A percentile compares a stretch with the other conserved stretches of the same genome.
Evolutionary conservation across 192 early-diverging fungal genomes (phyloP).

Genomic region (Kappamyces sp.): DNA sequence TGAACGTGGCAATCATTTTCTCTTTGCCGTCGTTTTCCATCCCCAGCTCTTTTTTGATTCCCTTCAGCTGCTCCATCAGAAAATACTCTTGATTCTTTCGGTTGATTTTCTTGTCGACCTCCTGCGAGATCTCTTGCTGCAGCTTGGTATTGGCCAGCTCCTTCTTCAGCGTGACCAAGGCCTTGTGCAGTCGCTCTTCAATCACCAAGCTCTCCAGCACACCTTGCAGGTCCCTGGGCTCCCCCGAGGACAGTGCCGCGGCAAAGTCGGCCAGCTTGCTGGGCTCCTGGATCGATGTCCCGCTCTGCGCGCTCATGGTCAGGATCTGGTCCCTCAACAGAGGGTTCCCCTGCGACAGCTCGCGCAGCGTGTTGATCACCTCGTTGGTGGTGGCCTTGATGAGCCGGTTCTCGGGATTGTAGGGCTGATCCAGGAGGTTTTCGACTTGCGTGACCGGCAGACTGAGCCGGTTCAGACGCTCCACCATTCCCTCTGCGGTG

Average conservation of each 20-base stretch:
- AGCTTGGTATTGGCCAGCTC: slow-evolving; percentile 96
- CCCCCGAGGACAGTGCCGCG: slow-evolving; percentile 89
- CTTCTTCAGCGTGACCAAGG: slow-evolving; percentile 91
- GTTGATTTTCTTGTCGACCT: slow-evolving; percentile 96
- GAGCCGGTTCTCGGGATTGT: slow-evolving; percentile 75
- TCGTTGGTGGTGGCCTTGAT: slow-evolving; percentile 90
- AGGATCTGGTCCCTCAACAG: slow-evolving; percentile 98
- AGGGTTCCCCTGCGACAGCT: slow-evolving; percentile 90
- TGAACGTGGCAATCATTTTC: slow-evolving; percentile 92
- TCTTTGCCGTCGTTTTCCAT: slow-evolving; percentile 98
- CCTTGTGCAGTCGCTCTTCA: slow-evolving; percentile 86
- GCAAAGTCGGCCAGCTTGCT: slow-evolving; percentile 95
- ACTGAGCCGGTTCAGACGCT: slow-evolving; percentile 1
- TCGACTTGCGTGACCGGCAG: slow-evolving; percentile 74
- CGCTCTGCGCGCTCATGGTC: slow-evolving; percentile 93
- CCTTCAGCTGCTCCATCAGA: slow-evolving; percentile 98
- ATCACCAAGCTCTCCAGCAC: slow-evolving; percentile 84
- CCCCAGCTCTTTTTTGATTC: slow-evolving; percentile 98
- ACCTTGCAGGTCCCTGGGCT: slow-evolving; percentile 85
- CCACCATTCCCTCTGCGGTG: slow-evolving; percentile 14
- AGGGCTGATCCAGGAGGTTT: slow-evolving; percentile 77
- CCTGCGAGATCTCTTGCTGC: slow-evolving; percentile 95
- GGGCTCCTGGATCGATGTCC: slow-evolving; percentile 91
- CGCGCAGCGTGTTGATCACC: slow-evolving; percentile 93
- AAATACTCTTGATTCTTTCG: slow-evolving; percentile 98